Conservation (phyloP, 2,329 filamentous ascomycete genomes). For the Arthroderma sp. region DNA sequence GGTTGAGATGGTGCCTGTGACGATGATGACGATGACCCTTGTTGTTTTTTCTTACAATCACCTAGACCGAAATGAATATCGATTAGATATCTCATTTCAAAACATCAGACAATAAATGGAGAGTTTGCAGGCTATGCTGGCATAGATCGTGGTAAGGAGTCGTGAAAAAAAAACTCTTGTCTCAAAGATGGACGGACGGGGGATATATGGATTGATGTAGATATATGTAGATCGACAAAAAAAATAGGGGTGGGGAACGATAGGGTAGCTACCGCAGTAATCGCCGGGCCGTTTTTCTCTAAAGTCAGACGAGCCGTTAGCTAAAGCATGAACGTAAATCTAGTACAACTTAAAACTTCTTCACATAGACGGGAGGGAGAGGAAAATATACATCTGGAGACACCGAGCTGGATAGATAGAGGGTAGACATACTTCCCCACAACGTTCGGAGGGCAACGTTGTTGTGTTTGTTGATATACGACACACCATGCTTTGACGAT, state of each 20-base stretch:
- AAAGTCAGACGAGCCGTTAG: constrained; percentile 1
- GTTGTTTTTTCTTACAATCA: background rate
- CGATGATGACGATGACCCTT: background rate
- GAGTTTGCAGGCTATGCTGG: too few species aligned
- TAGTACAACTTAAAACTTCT: background rate
- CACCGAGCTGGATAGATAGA: background rate
- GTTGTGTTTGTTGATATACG: constrained; percentile 38
- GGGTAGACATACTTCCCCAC: constrained; percentile 32
- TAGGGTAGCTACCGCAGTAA: constrained; percentile 13
- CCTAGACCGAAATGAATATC: constrained; percentile 1
- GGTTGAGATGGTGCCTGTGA: background rate
- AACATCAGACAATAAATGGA: too few species aligned
- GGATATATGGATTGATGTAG: background rate
- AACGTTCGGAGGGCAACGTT: constrained; percentile 42
- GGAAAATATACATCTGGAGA: too few species aligned
- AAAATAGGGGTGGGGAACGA: background rate
- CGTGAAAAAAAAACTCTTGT: background rate
- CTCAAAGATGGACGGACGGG: background rate
- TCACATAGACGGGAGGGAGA: too few species aligned
- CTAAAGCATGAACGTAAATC: background rate
- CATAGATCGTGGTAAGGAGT: too few species aligned
- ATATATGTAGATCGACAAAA: background rate
- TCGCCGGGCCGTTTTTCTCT: constrained; percentile 14
- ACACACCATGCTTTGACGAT: constrained; percentile 44
- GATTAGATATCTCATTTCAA: background rate